Conservation (phyloP, 805 yeast species). For the Saccharomycopsis guyanensis region DNA sequence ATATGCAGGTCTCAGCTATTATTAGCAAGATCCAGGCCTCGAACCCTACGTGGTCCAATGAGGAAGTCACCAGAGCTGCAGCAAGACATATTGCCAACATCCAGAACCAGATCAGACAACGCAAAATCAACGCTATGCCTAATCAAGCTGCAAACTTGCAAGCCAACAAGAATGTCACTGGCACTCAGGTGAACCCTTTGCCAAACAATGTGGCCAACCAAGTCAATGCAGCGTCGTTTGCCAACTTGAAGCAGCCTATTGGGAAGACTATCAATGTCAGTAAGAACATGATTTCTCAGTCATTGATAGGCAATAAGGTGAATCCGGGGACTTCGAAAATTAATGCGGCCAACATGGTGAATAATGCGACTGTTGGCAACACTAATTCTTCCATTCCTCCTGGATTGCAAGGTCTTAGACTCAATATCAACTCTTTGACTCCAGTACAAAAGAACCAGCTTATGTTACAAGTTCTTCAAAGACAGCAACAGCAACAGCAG, state of each 20-base stretch:
- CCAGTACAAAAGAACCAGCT: slow-evolving; percentile 17
- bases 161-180: background rate
- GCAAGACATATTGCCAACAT: slow-evolving; percentile 54
- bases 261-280: slow-evolving; percentile 14
- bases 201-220: background rate
- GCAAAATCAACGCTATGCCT: slow-evolving; percentile 10
- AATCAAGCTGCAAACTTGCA: background rate
- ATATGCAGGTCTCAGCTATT: slow-evolving; percentile 58
- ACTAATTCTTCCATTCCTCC: background rate
- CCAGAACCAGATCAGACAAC: slow-evolving; percentile 27
- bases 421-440: slow-evolving; percentile 11
- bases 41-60: slow-evolving; percentile 54
- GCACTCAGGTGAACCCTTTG: background rate
- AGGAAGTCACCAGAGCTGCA: slow-evolving; percentile 59
- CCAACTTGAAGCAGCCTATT: slow-evolving; percentile 11
- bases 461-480: slow-evolving; percentile 13
- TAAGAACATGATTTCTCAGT: slow-evolving; percentile 15
- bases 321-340: background rate
- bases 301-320: slow-evolving; percentile 5
- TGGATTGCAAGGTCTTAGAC: slow-evolving; percentile 1
- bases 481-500: slow-evolving; percentile 13
- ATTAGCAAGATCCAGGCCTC: slow-evolving; percentile 58
- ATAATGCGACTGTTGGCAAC: background rate
- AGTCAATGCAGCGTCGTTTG: background rate
- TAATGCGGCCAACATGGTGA: background rate